Evolutionary conservation across 805 yeast species (phyloP).

Genomic region (Candida nemodendra): DNA sequence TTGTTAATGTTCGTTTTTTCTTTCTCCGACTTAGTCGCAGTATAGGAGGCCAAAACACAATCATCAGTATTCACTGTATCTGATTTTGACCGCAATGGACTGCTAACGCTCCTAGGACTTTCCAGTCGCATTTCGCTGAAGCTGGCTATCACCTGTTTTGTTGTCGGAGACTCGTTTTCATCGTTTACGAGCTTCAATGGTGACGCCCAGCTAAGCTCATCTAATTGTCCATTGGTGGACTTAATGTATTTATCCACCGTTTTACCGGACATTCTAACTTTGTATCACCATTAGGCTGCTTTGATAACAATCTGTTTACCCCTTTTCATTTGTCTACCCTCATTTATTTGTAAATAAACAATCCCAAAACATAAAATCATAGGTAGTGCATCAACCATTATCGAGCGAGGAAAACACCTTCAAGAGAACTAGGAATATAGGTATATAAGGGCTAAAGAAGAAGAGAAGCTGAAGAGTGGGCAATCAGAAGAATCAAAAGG

Average conservation of each 20-base stretch:
- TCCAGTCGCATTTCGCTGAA: conserved; percentile 5
- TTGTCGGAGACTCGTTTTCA: conserved; percentile 9
- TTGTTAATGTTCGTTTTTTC: conserved; percentile 9
- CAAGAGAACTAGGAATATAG: too few relatives aligned
- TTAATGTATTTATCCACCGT: conserved; percentile 3
- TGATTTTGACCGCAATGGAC: conserved; percentile 5
- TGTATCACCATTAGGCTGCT: neutral
- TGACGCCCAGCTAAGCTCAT: conserved; percentile 1
- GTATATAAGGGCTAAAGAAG: neutral
- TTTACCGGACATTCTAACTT: neutral
- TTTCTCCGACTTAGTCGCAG: conserved; percentile 1
- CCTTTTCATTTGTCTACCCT: too few relatives aligned
- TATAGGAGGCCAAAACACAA: conserved; percentile 11
- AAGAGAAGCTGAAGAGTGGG: too few relatives aligned
- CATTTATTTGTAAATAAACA: too few relatives aligned
- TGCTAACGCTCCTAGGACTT: neutral
- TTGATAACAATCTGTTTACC: too few relatives aligned
- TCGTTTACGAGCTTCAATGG: conserved; percentile 7
- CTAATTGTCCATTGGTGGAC: conserved; percentile 5
- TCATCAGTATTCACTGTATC: conserved; percentile 26
- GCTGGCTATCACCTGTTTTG: conserved; percentile 5
- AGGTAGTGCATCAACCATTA: too few relatives aligned
- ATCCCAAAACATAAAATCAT: too few relatives aligned
- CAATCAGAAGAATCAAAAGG: neutral
- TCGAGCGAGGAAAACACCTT: too few relatives aligned